A percentile compares a stretch with the other conserved stretches of the same genome.
phyloP scores from a whole-genome alignment of 257 asterid species.

The Leptodermis oblonga region DNA sequence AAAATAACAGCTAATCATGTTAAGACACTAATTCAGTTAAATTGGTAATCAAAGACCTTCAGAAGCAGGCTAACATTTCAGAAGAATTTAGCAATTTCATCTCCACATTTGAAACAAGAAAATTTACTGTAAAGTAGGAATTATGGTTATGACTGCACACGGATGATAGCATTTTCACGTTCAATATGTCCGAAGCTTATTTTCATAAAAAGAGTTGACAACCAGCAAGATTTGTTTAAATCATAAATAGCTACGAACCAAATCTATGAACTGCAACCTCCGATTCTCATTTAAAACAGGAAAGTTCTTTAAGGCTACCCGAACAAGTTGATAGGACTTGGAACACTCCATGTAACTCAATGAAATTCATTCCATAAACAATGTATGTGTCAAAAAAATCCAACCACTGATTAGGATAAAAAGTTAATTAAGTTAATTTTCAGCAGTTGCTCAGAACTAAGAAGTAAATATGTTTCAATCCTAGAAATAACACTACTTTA shows the following conservation, averaged over 20 bases:
- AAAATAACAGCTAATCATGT: neutral
- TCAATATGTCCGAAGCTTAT: neutral
- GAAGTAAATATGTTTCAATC: neutral
- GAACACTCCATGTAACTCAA: neutral
- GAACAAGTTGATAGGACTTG: neutral
- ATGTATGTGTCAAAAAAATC: neutral
- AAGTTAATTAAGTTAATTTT: neutral
- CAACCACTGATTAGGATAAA: neutral
- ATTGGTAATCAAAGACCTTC: neutral
- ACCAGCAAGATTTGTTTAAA: neutral
- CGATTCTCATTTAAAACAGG: neutral
- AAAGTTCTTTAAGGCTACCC: neutral
- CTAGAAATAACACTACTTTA: neutral
- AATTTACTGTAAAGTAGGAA: neutral
- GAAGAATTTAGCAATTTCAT: slow-evolving; percentile 1
- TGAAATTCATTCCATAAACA: neutral
- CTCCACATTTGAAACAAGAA: neutral
- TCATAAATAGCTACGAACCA: neutral
- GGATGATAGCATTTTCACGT: neutral
- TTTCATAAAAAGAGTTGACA: neutral
- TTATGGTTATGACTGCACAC: neutral
- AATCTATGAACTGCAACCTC: neutral
- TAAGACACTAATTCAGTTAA: neutral
- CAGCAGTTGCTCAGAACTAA: neutral
- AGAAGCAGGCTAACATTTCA: neutral